Evolutionary conservation across 2,329 filamentous ascomycete species (phyloP), one percentile per base, ranked within the genome.

Genomic region (Rutstroemia sp.): DNA sequence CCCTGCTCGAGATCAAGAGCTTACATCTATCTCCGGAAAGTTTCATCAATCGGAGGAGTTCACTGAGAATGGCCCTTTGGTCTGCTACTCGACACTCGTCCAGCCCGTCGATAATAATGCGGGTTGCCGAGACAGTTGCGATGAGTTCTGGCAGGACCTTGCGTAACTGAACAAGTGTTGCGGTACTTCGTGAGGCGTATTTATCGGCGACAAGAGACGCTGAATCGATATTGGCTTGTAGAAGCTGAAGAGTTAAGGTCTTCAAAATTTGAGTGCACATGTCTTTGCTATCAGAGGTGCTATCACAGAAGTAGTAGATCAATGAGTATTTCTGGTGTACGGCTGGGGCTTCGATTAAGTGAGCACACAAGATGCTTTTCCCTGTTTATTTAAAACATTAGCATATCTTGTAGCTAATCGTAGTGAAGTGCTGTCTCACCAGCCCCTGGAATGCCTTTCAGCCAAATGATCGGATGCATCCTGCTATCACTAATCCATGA

Each of bases 251-350:
- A 7, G 17, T 23, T 10, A 61, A 41, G 2, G 38, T 57, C 14
- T 9, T 42, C 2, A 61, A 27, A 17, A 61, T 54, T 16, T 51
- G 39, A 12, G 12, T 14, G 19, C 21, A 60, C 10, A 58, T 19
- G 9, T 61, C 54, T 16, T 54, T 27, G 27, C 2, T 50, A 21
- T 57, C 50, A n/a, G 37, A 12, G 19, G 56, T 38, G 25, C 57
- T 61, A 14, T 54, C 56, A 30, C 59, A 63, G 52, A 63, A 59
- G 23, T 60, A 59, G 41, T 59, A 59, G 12, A 19, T 48, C n/a
- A 39, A 27, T 19, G 52, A 48, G 4, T 56, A 10, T 17, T 39
- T 8, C 5, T 23, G 19, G 12, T 16, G 38, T 2, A 54, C 23
- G 19, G 10, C 27, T 17, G 56, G 49, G 7, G 25, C 27, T 25